Base-by-base conservation (phyloP, 441 rosid genomes). In the Erodium trifolium region DNA sequence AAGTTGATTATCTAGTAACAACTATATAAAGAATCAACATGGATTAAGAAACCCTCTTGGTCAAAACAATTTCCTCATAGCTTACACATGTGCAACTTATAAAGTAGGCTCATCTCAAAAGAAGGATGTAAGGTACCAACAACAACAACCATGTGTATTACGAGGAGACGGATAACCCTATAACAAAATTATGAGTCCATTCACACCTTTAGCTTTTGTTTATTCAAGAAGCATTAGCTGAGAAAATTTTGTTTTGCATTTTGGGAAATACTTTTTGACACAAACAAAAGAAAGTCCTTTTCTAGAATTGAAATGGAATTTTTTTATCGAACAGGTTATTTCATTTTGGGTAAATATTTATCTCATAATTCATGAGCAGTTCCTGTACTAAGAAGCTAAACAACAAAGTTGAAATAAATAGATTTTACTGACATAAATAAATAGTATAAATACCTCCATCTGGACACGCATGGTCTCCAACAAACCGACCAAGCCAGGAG, bases 401-500 rank as follows among this genome's bases (percentile, higher is more conserved):
- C 45, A 41, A 41, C 7, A 62, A 29, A 62, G 35, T 23, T 19
- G 13, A 31, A 29, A 16, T 63, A 13, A n/a, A 31, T 29, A 5
- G 66, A 63, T 63, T 63, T 9, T 63, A 12, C 16, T 14, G 9
- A 23, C 35, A 68, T 19, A 59, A 67, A 16, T 10, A 67, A 31
- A 39, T 8, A 41, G 45, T 41, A 41, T 41, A 7, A 29, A 65
- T 79, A 95, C 99, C 99, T 95, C 98, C 97, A 95, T 86, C 74
- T 92, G 99, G 53, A 87, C 91, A 71, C 95, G 92, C 96, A 95
- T 86, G 68, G 84, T 84, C 80, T 95, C 99, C 78, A 92, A 76
- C 76, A 95, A 84, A 74, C 90, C 83, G 80, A 84, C 91, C 84
- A 95, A 76, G 73, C 97, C 96, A 45, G 91, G 75, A 37, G 88